Evolutionary conservation across 257 asterid genomes (phyloP).

Genomic region (Ilex aquifolium): DNA sequence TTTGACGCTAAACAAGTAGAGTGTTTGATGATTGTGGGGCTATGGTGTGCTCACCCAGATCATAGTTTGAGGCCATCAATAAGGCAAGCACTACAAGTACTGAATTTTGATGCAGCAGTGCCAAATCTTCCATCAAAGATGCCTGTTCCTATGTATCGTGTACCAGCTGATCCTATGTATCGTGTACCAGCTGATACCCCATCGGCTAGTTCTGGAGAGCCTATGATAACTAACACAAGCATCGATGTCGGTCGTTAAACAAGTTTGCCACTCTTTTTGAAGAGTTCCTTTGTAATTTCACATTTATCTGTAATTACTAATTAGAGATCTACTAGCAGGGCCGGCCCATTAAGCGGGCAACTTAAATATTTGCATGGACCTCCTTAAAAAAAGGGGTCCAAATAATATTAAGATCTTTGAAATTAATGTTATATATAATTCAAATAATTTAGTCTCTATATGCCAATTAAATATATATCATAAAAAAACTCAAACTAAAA

Average conservation of each 20-base stretch:
- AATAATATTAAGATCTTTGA: too few species aligned
- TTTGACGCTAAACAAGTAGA: constrained; percentile 26
- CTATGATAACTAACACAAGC: constrained; percentile 21
- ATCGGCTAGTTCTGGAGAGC: constrained; percentile 13
- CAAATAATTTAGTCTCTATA: too few species aligned
- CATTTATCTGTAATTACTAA: too few species aligned
- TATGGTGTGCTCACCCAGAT: constrained; percentile 35
- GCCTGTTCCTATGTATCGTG: constrained; percentile 25
- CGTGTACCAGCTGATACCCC: constrained; percentile 4
- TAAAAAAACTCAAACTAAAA: too few species aligned
- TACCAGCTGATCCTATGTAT: constrained; percentile 22
- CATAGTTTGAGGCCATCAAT: constrained; percentile 29
- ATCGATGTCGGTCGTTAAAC: constrained; percentile 28
- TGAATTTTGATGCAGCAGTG: constrained; percentile 23
- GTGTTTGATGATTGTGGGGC: constrained; percentile 20
- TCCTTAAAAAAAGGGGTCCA: too few species aligned
- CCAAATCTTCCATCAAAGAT: constrained; percentile 25
- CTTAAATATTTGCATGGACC: too few species aligned
- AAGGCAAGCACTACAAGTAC: constrained; percentile 34
- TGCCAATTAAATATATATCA: too few species aligned
- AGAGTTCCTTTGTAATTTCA: too few species aligned
- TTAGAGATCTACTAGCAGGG: too few species aligned
- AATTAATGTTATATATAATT: too few species aligned
- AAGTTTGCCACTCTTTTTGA: background rate
- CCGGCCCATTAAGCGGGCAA: too few species aligned